Evolutionary conservation across 371 early-diverging fungal genomes (phyloP), one percentile per base, ranked within the genome.

Genomic region (Parasitella parasitica): DNA sequence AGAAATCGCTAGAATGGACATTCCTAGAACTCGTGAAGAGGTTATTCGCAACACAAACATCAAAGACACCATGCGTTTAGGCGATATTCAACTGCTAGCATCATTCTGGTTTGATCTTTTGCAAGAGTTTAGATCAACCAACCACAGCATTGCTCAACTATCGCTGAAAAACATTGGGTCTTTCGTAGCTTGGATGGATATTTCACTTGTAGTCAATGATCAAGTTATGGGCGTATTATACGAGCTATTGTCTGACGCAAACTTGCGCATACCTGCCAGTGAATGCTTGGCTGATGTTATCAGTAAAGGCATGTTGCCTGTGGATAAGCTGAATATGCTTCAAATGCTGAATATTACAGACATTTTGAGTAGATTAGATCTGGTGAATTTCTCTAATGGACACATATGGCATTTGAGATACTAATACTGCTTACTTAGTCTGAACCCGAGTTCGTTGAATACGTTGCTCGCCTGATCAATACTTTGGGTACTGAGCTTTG

Each of bases 61-160:
- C 72, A 97, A 97, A 73, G 98, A 97, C 68, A 79, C 82, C 4
- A 96, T 97, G 97, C 87, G 98, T 35, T 84, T 91, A 61, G 84
- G 86, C 22, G 93, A 93, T 57, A 87, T 95, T 52, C 86, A 86
- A 28, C 64, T 77, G 12, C 77, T 97, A 59, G 86, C 93, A 4
- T 79, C 86, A 6, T 83, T 81, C 13, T 97, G 96, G 96, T 89
- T 90, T 50, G 86, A 88, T 43, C 71, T 89, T 35, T 60, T 84
- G 60, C 71, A 79, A 38, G 84, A 86, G 39, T 88, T 82, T 63
- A 79, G 82, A 64, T 51, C 64, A 18, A 64, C 69, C 8, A 80
- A 87, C 37, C 66, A 77, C 6, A 80, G 73, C 11, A 83, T 91
- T 51, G 88, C 90, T 15, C 85, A 81, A 57, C 64, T 81, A 50